A percentile compares a stretch with the other conserved stretches of the same genome.
Conservation (phyloP, 2,329 filamentous ascomycete genomes). For the Diaporthe sp. region DNA sequence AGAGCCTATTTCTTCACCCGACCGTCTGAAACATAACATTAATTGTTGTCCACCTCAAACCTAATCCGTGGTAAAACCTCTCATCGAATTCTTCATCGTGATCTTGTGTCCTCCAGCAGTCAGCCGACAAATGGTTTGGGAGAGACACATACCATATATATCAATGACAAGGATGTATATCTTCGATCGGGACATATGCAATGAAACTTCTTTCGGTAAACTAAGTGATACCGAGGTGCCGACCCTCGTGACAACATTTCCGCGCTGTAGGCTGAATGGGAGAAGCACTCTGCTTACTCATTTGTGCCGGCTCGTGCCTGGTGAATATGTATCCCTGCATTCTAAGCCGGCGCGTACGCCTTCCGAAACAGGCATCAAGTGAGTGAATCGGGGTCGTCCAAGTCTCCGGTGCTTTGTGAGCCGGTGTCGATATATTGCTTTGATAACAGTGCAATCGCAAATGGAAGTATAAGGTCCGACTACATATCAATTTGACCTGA, state of each 20-base stretch:
- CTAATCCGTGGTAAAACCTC: too few species aligned
- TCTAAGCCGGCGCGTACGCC: not conserved
- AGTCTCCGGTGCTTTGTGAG: not conserved
- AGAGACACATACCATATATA: too few species aligned
- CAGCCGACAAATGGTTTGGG: too few species aligned
- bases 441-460: too few species aligned
- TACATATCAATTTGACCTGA: not conserved
- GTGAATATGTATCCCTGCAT: not conserved
- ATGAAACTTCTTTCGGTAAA: not conserved
- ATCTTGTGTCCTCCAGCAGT: too few species aligned
- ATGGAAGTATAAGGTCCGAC: not conserved
- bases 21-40: too few species aligned
- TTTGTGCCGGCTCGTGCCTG: not conserved
- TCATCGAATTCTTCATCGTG: too few species aligned
- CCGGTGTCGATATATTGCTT: not conserved
- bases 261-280: not conserved
- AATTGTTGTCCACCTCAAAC: too few species aligned
- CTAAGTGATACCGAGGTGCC: not conserved
- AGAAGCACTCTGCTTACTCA: not conserved
- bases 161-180: not conserved
- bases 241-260: not conserved
- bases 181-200: not conserved
- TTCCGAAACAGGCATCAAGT: not conserved
- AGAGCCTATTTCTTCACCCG: too few species aligned
- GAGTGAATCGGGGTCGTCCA: not conserved